phyloP scores from a whole-genome alignment of 805 yeast genomes.

The Wickerhamiella sergipiensis region DNA sequence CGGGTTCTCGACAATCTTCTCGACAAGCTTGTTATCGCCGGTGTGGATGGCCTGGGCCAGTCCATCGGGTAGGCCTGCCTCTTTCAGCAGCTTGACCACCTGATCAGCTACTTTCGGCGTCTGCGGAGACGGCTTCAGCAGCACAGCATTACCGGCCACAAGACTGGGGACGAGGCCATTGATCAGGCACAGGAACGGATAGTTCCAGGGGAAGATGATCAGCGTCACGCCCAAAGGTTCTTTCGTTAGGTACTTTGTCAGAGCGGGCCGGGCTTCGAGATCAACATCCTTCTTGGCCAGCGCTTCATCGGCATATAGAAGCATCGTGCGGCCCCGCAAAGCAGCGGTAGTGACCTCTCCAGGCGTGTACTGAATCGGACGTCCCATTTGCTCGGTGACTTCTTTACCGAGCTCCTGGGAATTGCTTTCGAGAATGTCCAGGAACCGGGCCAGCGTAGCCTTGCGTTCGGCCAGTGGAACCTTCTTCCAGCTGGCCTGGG shows the following conservation, averaged over 20 bases:
- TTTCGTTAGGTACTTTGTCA: slow-evolving; percentile 28
- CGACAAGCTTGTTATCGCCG: slow-evolving; percentile 54
- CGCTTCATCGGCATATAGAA: slow-evolving; percentile 23
- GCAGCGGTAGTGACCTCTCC: slow-evolving; percentile 23
- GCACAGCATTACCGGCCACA: slow-evolving; percentile 74
- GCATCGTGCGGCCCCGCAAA: slow-evolving; percentile 18
- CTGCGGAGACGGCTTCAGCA: slow-evolving; percentile 76
- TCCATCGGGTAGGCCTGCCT: slow-evolving; percentile 76
- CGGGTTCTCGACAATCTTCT: slow-evolving; percentile 50
- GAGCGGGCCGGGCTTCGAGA: slow-evolving; percentile 13
- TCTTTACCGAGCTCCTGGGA: slow-evolving; percentile 19
- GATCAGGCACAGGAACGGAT: slow-evolving; percentile 76
- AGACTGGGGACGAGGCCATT: slow-evolving; percentile 83
- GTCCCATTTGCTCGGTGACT: slow-evolving; percentile 25
- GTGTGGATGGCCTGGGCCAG: slow-evolving; percentile 72
- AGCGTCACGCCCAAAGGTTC: slow-evolving; percentile 87
- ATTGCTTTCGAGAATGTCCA: slow-evolving; percentile 16
- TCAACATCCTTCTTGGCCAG: slow-evolving; percentile 22
- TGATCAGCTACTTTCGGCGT: slow-evolving; percentile 73
- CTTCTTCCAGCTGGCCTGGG: slow-evolving; percentile 18
- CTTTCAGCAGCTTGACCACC: slow-evolving; percentile 46
- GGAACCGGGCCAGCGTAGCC: slow-evolving; percentile 16
- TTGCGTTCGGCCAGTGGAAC: slow-evolving; percentile 18
- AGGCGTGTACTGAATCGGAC: slow-evolving; percentile 23
- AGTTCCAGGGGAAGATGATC: slow-evolving; percentile 86